Evolutionary conservation across 73 alveolate genomes (phyloP), one percentile per base, ranked within the genome.

Genomic region (Paramecium bursaria): DNA sequence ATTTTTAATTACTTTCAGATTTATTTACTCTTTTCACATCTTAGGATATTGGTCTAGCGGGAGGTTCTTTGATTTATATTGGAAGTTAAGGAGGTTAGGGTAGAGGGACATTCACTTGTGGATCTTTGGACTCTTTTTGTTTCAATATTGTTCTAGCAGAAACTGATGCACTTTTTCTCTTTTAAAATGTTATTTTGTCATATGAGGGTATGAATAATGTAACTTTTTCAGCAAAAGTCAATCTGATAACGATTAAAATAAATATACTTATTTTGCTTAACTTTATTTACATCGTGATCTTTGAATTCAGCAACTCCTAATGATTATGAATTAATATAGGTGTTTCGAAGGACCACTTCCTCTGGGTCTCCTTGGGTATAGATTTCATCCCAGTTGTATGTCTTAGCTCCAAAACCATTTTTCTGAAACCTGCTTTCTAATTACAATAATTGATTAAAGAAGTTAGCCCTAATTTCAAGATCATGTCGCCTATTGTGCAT

Each of bases 391-490:
- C 96, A 91, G 26, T 74, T 87, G n/a, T 75, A 74, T 6, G 91
- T 88, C 67, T 91, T 85, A 31, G 94, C 93, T 7, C 96, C 94
- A 23, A 27, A 13, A 0, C 94, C 96, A 26, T 67, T 22, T 14
- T 60, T 77, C 15, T 47, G 49, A 2, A 91, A 67, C 33, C 90
- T 85, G 5, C 79, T 35, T 85, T 91, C 96, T 61, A 74, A 75
- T 46, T 90, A 90, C 2, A 92, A 86, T 6, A 91, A 76, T 48
- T 91, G 75, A 77, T 91, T 90, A 47, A 91, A 88, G 85, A 91
- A 91, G 35, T 86, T 57, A 9, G 94, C 94, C 49, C 94, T 88
- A 27, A 91, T 91, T 51, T 91, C 96, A 13, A 91, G 86, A 67
- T 91, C 96, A 21, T 91, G 94, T 50, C 96, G 48, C 44, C 96